Evolutionary conservation across 176 grass and related monocot species (phyloP), one percentile per base, ranked within the genome.

Genomic region (Bothriochloa decipiens): DNA sequence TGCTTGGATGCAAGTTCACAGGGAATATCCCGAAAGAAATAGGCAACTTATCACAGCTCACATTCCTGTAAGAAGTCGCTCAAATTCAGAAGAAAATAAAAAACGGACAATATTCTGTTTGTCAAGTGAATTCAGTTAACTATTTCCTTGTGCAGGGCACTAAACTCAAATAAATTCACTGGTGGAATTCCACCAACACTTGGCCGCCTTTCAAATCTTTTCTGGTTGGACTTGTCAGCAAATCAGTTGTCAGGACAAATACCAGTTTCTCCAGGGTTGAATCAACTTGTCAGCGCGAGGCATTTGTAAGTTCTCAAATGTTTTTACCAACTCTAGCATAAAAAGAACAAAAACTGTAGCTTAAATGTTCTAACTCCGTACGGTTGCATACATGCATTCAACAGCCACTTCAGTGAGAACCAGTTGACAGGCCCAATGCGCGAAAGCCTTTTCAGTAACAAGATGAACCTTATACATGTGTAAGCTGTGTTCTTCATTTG

Each of bases 341-440:
- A 78, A 85, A 84, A 1, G 61, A 81, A 78, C 52, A 61, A 40
- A 74, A 29, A 73, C 1, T 20, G 29, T 28, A 73, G 6, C 80
- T 63, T 86, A 42, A 77, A 74, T 80, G 28, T 64, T 17, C 14
- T 83, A 73, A 69, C 32, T 78, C 23, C 20, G 49, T 27, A 90
- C 20, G 63, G 42, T 45, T 87, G 18, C 35, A 36, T 92, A 29
- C 47, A 66, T 85, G 18, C 83, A 68, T 70, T 87, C 20, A 72
- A 81, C 76, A 98, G 95, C 64, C 95, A 98, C 88, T 98, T 98
- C 85, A 98, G 90, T 23, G 77, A 85, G 80, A 98, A 98, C 85
- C 75, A 93, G 82, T 80, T 98, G 84, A 88, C 87, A 88, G 95
- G 92, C 11, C 72, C 65, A 27, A 60, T 98, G 26, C 83, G 78